These are phyloP conservation scores for Astrephomene gubernaculifera DNA, from an alignment of 139 green algal species.

Conservation along the genomic window DNA sequence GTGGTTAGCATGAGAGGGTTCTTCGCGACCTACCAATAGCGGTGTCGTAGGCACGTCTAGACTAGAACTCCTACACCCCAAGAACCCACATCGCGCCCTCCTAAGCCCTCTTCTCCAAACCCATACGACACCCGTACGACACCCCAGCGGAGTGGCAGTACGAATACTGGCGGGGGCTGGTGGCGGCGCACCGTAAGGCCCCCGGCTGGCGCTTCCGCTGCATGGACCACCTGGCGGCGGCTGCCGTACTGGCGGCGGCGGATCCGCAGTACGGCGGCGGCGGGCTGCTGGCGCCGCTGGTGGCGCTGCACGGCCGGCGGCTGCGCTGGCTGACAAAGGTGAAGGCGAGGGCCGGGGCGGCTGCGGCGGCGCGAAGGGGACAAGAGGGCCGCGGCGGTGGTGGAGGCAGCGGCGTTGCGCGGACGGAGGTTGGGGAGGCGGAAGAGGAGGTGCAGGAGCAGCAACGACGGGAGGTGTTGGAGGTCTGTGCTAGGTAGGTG, in stretches of 20 bases:
- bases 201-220: slow-evolving; percentile 21
- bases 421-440: background rate
- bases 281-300: slow-evolving; percentile 29
- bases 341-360: background rate
- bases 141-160: slow-evolving; percentile 37
- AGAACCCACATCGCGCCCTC: too few relatives aligned
- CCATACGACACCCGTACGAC: too few relatives aligned
- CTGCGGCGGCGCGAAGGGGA: background rate
- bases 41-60: too few relatives aligned
- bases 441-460: background rate
- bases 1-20: too few relatives aligned
- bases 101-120: too few relatives aligned
- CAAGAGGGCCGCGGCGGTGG: background rate
- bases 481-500: slow-evolving; percentile 20
- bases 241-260: background rate
- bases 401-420: background rate
- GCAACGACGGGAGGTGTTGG: background rate
- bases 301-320: slow-evolving; percentile 35
- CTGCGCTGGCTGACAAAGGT: slow-evolving; percentile 26
- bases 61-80: too few relatives aligned
- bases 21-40: too few relatives aligned
- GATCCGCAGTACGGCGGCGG: slow-evolving; percentile 1
- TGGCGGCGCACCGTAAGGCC: slow-evolving; percentile 2
- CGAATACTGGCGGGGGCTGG: slow-evolving; percentile 6
- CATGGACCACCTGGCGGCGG: slow-evolving; percentile 34